Conservation (phyloP, 768 basidiomycete genomes). For the Pisolithus microcarpus region DNA sequence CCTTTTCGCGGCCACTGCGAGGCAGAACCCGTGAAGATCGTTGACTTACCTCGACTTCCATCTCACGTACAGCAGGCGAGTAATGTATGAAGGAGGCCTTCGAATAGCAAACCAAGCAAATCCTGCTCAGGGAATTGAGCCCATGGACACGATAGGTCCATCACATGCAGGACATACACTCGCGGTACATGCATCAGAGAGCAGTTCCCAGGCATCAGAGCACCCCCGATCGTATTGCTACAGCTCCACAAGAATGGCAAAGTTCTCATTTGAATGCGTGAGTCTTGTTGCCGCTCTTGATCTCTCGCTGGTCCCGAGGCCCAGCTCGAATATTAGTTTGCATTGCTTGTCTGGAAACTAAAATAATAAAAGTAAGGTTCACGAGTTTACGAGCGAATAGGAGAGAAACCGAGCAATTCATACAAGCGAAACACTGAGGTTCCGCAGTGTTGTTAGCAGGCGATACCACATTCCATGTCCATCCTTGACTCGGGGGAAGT, state of each 20-base stretch:
- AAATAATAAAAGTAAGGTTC: slow-evolving; percentile 6
- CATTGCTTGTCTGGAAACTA: slow-evolving; percentile 32
- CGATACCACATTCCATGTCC: not conserved
- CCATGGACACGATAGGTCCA: slow-evolving; percentile 10
- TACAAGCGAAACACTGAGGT: not conserved
- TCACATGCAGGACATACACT: slow-evolving; percentile 1
- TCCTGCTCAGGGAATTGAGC: slow-evolving; percentile 16
- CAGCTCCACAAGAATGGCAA: slow-evolving; percentile 7
- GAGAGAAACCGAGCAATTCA: not conserved
- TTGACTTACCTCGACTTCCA: not conserved
- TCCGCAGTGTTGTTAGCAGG: not conserved
- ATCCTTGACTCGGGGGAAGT: not conserved
- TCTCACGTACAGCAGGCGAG: not conserved
- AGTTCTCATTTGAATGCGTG: slow-evolving; percentile 52
- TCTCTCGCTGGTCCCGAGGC: slow-evolving; percentile 56
- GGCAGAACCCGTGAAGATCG: not conserved
- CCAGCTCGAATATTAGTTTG: slow-evolving; percentile 59
- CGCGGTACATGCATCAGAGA: not conserved
- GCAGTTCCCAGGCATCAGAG: not conserved
- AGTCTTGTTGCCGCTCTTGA: slow-evolving; percentile 65
- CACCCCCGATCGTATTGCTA: not conserved
- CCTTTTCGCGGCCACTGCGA: not conserved
- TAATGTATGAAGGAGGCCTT: not conserved
- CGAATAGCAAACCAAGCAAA: slow-evolving; percentile 15
- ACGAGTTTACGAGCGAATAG: not conserved